Percentiles rank a stretch among this genome's conserved stretches.
Evolutionary conservation across 2,329 filamentous ascomycete species (phyloP).

Genomic region (Rutstroemia sp.): DNA sequence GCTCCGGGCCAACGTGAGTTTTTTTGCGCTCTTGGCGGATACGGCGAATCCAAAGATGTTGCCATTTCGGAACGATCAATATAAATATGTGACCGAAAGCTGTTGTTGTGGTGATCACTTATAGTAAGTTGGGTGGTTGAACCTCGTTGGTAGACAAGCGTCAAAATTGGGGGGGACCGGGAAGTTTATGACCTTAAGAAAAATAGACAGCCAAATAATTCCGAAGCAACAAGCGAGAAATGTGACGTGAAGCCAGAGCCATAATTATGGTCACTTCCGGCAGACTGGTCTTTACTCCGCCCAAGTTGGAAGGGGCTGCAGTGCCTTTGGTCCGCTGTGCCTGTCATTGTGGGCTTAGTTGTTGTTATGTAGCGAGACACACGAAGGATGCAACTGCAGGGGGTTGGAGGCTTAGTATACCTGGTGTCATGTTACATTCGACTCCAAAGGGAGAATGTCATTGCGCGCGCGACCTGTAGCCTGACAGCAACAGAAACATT

Average conservation of each 20-base stretch:
- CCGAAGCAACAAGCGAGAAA: background rate
- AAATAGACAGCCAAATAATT: background rate
- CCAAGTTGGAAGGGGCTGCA: constrained; percentile 5
- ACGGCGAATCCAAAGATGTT: constrained; percentile 1
- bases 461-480: background rate
- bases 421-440: background rate
- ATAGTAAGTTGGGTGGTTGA: background rate
- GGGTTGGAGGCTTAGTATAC: constrained; percentile 3
- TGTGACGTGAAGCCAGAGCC: constrained; percentile 1
- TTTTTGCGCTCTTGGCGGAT: constrained; percentile 6
- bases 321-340: constrained; percentile 5
- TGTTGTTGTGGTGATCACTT: background rate
- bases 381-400: constrained; percentile 8
- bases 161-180: background rate
- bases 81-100: background rate
- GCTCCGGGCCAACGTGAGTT: background rate
- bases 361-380: background rate
- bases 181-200: constrained; percentile 1
- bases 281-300: background rate
- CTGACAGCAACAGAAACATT: background rate
- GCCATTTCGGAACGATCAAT: constrained; percentile 1
- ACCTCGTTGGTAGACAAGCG: background rate
- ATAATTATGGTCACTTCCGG: constrained; percentile 1
- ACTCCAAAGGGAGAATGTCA: background rate
- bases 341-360: constrained; percentile 1